Percentiles rank a stretch among this genome's conserved stretches.
These are phyloP conservation scores for Ophiostoma sp. DNA, from an alignment of 2,329 filamentous ascomycete genomes.

Conservation along the genomic window DNA sequence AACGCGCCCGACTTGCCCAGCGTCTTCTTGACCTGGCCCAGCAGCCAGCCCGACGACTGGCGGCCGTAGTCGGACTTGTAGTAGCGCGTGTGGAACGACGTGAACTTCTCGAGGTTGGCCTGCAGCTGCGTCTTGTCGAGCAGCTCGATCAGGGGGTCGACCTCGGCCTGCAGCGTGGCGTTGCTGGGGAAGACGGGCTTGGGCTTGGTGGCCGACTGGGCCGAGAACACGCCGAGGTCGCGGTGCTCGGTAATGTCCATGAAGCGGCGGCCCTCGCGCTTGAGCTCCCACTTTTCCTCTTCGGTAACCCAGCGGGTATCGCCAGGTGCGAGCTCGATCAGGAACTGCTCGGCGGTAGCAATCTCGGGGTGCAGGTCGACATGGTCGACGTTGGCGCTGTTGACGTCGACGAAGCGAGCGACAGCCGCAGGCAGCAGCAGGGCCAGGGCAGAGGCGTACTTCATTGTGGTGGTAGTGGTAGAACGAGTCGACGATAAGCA, in stretches of 20 bases:
- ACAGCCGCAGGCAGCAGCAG: constrained; percentile 50
- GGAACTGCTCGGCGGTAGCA: constrained; percentile 50
- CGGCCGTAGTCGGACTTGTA: constrained; percentile 71
- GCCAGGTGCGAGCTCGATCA: constrained; percentile 81
- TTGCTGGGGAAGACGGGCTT: constrained; percentile 47
- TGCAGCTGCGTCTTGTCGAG: constrained; percentile 73
- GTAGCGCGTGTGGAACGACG: constrained; percentile 75
- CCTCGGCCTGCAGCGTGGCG: constrained; percentile 53
- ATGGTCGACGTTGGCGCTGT: constrained; percentile 47
- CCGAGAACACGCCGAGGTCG: constrained; percentile 48
- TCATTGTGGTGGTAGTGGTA: constrained; percentile 39
- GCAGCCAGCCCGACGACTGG: constrained; percentile 83
- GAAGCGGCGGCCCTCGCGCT: constrained; percentile 78
- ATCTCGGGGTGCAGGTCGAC: constrained; percentile 45
- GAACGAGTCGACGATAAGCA: background rate
- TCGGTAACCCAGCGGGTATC: constrained; percentile 84
- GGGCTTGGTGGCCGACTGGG: constrained; percentile 64
- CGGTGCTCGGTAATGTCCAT: constrained; percentile 85
- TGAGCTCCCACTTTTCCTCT: constrained; percentile 89
- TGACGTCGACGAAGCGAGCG: constrained; percentile 54
- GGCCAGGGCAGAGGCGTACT: constrained; percentile 48
- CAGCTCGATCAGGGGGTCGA: constrained; percentile 61
- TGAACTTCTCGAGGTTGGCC: constrained; percentile 70
- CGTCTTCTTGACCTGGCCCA: constrained; percentile 65
- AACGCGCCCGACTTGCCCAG: constrained; percentile 67